Evolutionary conservation across 495 filamentous ascomycete species (phyloP), one percentile per base, ranked within the genome.

Genomic region (Xylaria flabelliformis): DNA sequence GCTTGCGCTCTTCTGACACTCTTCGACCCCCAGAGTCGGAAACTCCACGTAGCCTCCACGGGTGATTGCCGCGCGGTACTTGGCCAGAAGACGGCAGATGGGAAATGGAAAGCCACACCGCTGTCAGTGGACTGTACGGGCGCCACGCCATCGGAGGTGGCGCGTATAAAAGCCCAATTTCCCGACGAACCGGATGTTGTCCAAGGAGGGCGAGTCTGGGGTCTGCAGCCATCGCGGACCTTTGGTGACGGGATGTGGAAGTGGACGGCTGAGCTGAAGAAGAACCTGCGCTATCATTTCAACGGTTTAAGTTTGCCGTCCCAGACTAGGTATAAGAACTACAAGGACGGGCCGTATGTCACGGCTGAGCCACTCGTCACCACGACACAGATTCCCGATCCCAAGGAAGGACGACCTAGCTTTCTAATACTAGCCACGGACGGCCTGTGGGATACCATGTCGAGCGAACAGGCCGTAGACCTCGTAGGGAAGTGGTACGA

Each of bases 231-330:
- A 0, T 86, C 89, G 9, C 85, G 91, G 2, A 88, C 87, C 0
- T 92, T 92, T 74, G 91, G 91, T 42, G 90, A 92, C 77, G 78
- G 82, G 41, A 82, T 82, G 56, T 91, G 87, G 89, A 92, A 92
- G 72, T 91, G 88, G 88, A 75, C 87, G 4, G 24, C 83, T 10
- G 78, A 83, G 6, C 74, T 89, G 19, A 83, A 88, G 64, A 58
- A 79, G 39, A 75, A 81, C 3, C 76, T 86, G 41, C 72, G 83
- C 19, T 36, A 76, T 3, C 73, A 81, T n/a, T 91, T 88, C 74
- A 84, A 82, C 73, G 86, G 84, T 7, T 82, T 82, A 4, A 78
- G 72, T 32, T 29, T 77, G 55, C 51, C 79, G 19, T 83, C 82
- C 1, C 77, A 84, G 24, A 81, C 77, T 24, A 80, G 84, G 8